Conservation (phyloP, 1,284 basidiomycete genomes). For the Kwoniella shivajii region DNA sequence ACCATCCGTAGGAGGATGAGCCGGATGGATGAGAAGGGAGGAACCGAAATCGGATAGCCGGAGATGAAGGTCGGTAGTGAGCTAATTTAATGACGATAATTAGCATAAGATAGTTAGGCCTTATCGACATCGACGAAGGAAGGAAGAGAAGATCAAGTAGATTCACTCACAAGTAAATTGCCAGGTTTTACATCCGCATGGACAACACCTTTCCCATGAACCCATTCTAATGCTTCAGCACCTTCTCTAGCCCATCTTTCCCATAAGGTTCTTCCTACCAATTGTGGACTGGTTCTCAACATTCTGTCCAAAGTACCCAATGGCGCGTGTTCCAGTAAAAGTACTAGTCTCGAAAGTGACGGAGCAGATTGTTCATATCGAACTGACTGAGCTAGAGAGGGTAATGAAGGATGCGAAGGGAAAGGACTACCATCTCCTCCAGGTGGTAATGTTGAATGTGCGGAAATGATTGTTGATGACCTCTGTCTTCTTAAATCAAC, state of each 20-base stretch:
- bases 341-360: slow-evolving; percentile 39
- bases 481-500: slow-evolving; percentile 15
- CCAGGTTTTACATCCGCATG: slow-evolving; percentile 58
- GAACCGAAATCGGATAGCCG: slow-evolving; percentile 58
- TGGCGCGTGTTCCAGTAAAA: slow-evolving; percentile 54
- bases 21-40: slow-evolving; percentile 53
- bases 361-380: slow-evolving; percentile 16
- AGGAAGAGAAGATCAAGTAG: neutral
- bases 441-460: slow-evolving; percentile 11
- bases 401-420: slow-evolving; percentile 26
- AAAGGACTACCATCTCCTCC: slow-evolving; percentile 7
- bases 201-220: slow-evolving; percentile 54
- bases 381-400: slow-evolving; percentile 22
- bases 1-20: slow-evolving; percentile 53
- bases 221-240: slow-evolving; percentile 52
- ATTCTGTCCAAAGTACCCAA: slow-evolving; percentile 52
- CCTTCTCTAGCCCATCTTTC: slow-evolving; percentile 53
- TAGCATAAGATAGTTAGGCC: no score
- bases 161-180: slow-evolving; percentile 43
- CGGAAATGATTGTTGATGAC: slow-evolving; percentile 17
- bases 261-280: slow-evolving; percentile 48
- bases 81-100: slow-evolving; percentile 14
- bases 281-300: slow-evolving; percentile 47
- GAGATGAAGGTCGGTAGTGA: slow-evolving; percentile 50
- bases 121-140: no score